These are phyloP conservation scores for Rhizopogon vinicolor DNA, from an alignment of 768 basidiomycete genomes.

Conservation along the genomic window DNA sequence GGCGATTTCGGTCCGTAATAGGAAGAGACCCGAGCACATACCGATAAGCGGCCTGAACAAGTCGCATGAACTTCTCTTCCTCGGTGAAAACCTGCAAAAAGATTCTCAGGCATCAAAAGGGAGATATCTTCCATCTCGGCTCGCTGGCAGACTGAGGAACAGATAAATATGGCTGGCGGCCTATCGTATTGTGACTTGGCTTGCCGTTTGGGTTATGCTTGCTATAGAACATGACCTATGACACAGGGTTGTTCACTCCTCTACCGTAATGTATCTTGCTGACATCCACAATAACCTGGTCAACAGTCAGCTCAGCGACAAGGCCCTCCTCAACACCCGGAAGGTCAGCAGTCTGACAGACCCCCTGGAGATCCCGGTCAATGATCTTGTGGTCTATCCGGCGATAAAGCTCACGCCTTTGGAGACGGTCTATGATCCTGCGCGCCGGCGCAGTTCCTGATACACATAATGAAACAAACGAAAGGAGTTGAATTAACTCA, in stretches of 20 bases:
- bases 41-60: slow-evolving; percentile 69
- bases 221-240: slow-evolving; percentile 68
- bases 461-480: no score
- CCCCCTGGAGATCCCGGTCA: slow-evolving; percentile 23
- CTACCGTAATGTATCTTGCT: slow-evolving; percentile 75
- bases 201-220: slow-evolving; percentile 57
- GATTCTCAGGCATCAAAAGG: slow-evolving; percentile 54
- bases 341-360: slow-evolving; percentile 19
- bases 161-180: not conserved
- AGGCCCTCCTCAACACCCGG: slow-evolving; percentile 21
- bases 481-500: not conserved
- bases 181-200: slow-evolving; percentile 7
- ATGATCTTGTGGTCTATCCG: slow-evolving; percentile 62
- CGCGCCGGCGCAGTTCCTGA: slow-evolving; percentile 60
- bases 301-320: slow-evolving; percentile 31
- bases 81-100: slow-evolving; percentile 64
- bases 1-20: not conserved
- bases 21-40: slow-evolving; percentile 23
- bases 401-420: slow-evolving; percentile 61
- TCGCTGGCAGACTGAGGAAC: slow-evolving; percentile 33
- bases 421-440: slow-evolving; percentile 57
- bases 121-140: slow-evolving; percentile 59
- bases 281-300: slow-evolving; percentile 63
- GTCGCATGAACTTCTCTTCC: slow-evolving; percentile 46
- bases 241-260: slow-evolving; percentile 63